These are phyloP conservation scores for Alternaria burnsii DNA, from an alignment of 2,329 filamentous ascomycete species.

Conservation along the genomic window DNA sequence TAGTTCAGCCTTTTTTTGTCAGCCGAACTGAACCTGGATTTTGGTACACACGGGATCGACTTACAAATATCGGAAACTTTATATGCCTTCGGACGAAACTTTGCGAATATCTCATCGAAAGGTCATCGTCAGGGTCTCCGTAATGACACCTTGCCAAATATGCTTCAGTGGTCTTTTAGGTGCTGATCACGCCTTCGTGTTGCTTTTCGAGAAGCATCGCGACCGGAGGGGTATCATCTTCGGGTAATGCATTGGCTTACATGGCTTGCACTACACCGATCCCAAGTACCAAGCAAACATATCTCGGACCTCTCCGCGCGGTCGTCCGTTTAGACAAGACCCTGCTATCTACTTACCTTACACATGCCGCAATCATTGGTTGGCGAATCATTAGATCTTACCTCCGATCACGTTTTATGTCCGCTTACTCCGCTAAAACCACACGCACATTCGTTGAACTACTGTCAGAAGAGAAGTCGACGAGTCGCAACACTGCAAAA, in stretches of 20 bases:
- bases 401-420: slow-evolving; percentile 7
- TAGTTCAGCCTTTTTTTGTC: background rate
- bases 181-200: background rate
- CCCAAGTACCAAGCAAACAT: background rate
- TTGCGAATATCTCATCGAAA: background rate
- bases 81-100: background rate
- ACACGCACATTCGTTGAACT: background rate
- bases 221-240: background rate
- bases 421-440: slow-evolving; percentile 14
- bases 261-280: background rate
- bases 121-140: background rate
- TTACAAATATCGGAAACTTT: slow-evolving; percentile 1
- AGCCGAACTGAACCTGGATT: background rate
- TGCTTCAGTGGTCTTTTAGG: background rate
- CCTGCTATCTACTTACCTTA: background rate
- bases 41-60: background rate
- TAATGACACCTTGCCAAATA: background rate
- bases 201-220: background rate
- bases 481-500: background rate
- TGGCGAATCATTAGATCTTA: background rate
- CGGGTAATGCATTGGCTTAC: background rate
- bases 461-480: background rate
- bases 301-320: background rate
- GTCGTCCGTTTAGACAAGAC: background rate
- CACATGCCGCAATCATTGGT: background rate